Base-by-base conservation (phyloP, 257 asterid genomes). In the Gentiana macrophylla region DNA sequence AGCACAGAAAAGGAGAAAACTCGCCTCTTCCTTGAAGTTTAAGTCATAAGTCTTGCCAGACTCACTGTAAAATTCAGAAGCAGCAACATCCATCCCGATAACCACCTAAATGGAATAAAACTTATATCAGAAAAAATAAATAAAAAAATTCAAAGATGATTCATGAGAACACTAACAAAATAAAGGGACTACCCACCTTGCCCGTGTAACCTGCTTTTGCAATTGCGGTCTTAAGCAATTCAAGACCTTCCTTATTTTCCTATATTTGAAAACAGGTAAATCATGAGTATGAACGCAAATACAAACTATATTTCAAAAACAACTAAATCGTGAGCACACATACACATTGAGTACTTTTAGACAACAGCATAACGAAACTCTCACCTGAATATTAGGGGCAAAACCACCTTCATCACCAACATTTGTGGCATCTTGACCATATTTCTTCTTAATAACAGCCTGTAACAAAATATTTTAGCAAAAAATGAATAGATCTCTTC, bases 401-500 rank as follows among this genome's bases (percentile, higher is more conserved):
- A 89, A 89, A 64, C 95, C 97, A 71, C 95, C 95, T 78, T 89
- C 95, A 54, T 89, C 97, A 53, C 97, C 97, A 8, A 89, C 95
- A 69, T 89, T 89, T 55, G 97, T 89, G 68, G 97, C 95, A 73
- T 89, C 94, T 70, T 85, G 97, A 15, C 95, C 94, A 46, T 85
- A 83, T 56, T 89, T 89, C 89, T 89, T 89, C 94, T 89, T 89
- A 56, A 89, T 89, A 50, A 89, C 97, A 72, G 94, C 47, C 95
- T 88, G 84, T 43, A 75, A 60, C 37, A 13, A 50, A n/a, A 50
- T 4, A 10, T n/a, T 50, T 50, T 15, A 2, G 24, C 54, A 50
- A 50, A 33, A 33, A 50, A 50, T 7, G 3, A 33, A n/a, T 50
- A 50, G 33, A 32, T 0, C 5, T 33, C 32, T 60, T 33, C 49